Base-by-base conservation (phyloP, 768 basidiomycete species). In the Mycena floridula region DNA sequence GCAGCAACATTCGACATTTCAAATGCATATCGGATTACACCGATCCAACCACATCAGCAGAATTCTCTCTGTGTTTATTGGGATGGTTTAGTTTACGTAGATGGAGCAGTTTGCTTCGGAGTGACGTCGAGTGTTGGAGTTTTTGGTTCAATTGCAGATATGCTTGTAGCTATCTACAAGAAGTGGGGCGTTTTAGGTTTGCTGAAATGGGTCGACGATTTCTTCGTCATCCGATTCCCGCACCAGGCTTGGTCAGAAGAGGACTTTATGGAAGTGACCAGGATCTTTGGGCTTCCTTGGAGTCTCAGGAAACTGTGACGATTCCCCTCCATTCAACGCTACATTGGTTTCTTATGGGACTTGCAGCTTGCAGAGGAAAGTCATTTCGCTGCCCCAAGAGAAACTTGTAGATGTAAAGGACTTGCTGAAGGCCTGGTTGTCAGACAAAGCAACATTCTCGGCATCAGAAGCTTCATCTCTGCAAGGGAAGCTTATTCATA, bases 1-100 rank as follows among this genome's bases (percentile, higher is more conserved):
- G 69, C 64, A 2, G 66, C 70, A 0, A 62, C 63, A 0, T 65
- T 70, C 53, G 63, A 74, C 47, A 62, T 74, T 15, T 54, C 54
- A 0, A 52, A 67, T 3, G 70, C 70, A 0, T 71, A 67, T 47
- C 52, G 66, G 2, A 48, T 60, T 3, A 66, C 58, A 0, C 71
- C 69, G 0, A 53, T 68, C 0, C 18, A 42, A 0, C 69, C 68
- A 1, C 36, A 44, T 7, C 66, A 71, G 42, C 64, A 69, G 48
- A 56, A 56, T 18, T 45, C 48, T 1, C 15, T 59, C 0, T 64
- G 60, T 25, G 27, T 72, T 0, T 41, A 35, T 5, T 72, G 68
- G 69, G 15, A 54, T 1, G 65, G 59, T 0, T 13, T 22, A 20
- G 55, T 69, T 1, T 60, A 56, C 22, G 60, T 72, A 4, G 65